Base-by-base conservation (phyloP, 345 rosid species). In the Euphorbia tirucalli region DNA sequence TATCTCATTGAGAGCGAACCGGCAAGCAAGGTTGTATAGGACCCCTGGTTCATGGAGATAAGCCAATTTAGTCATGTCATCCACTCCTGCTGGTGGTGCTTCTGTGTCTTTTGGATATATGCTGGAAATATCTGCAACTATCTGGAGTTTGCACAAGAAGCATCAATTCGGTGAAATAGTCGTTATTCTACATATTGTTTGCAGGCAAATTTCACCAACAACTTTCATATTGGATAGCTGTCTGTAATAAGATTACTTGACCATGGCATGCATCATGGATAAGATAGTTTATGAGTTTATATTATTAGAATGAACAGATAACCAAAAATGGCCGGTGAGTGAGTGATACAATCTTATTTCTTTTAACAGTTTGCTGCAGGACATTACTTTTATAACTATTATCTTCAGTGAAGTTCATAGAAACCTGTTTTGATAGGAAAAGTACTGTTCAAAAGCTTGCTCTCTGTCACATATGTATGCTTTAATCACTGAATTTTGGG, bases 21-120 rank as follows among this genome's bases (percentile, higher is more conserved):
- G 85, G 71, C 85, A 79, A 73, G 74, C 83, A 5, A 87, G 86
- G 79, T 87, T 87, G 61, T 87, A 77, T 55, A 86, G 79, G 70
- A 88, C 90, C 74, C 90, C 90, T 55, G 87, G 88, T 73, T 88
- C 92, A 65, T 88, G 88, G 54, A 88, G 85, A 77, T 84, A 88
- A 56, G 92, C 90, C 54, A 86, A 73, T 73, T 86, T 88, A 32
- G 88, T 88, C 88, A 88, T 88, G 76, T 88, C 92, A 39, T 86
- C 87, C 58, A 88, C 92, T 75, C 90, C 92, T 54, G 84, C 82
- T 66, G 88, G 77, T 0, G 87, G 88, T 0, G 86, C 88, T 74
- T 88, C 87, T 43, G 86, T 80, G 74, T 88, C 87, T 78, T 84
- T 81, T 54, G 92, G 87, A 74, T 84, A 83, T 10, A 85, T 71